Conservation (phyloP, 2,329 filamentous ascomycete species). For the Alternaria rosae region DNA sequence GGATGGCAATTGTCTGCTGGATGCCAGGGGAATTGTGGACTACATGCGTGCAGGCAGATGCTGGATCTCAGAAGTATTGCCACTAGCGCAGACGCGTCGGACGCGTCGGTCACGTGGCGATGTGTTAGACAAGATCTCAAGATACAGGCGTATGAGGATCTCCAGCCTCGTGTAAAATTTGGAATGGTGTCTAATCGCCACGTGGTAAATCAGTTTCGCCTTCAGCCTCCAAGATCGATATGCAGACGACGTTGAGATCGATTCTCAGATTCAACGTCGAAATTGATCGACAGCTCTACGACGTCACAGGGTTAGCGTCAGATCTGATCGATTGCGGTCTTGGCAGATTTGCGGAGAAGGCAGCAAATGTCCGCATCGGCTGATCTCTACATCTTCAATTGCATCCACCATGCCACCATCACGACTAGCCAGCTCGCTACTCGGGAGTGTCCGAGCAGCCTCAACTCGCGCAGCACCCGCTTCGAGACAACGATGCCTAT, state of each 20-base stretch:
- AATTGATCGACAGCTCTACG: constrained; percentile 1
- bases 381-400: constrained; percentile 15
- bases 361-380: constrained; percentile 26
- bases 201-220: background rate
- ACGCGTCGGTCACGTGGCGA: constrained; percentile 27
- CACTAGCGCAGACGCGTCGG: constrained; percentile 23
- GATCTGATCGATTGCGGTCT: constrained; percentile 25
- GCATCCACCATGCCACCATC: constrained; percentile 37
- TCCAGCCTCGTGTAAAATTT: background rate
- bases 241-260: background rate
- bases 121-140: background rate
- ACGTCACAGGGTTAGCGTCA: constrained; percentile 5
- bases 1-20: background rate
- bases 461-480: constrained; percentile 23
- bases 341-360: constrained; percentile 29
- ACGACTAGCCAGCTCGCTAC: constrained; percentile 32
- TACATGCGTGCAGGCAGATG: background rate
- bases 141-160: background rate
- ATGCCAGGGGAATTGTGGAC: background rate
- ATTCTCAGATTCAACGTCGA: background rate
- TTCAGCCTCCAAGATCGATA: background rate
- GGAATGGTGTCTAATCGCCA: background rate
- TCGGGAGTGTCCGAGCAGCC: constrained; percentile 35
- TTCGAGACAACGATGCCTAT: constrained; percentile 31
- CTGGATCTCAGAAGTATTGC: constrained; percentile 8